A percentile compares a stretch with the other conserved stretches of the same genome.
Conservation (phyloP, 228 moss, liverwort and hornwort species). For the Sphagnum fallax region DNA sequence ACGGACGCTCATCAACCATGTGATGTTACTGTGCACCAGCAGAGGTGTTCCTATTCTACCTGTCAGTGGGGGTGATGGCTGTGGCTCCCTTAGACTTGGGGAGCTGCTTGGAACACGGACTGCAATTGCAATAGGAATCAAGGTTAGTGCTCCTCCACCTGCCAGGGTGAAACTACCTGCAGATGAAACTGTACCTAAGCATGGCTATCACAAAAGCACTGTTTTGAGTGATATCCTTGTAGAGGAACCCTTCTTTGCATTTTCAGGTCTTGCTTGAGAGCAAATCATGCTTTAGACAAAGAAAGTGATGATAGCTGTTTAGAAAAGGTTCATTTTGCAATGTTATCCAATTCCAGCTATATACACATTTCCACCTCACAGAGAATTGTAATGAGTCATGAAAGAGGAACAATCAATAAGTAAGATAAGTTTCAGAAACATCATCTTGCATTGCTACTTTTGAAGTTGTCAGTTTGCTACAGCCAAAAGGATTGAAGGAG, state of each 20-base stretch:
- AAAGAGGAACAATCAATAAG: too few relatives aligned
- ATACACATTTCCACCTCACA: neutral
- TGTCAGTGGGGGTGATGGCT: slow-evolving; percentile 51
- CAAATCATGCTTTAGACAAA: too few relatives aligned
- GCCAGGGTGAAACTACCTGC: neutral
- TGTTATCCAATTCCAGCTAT: neutral
- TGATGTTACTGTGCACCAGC: slow-evolving; percentile 49
- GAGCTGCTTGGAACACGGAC: slow-evolving; percentile 56
- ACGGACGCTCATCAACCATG: slow-evolving; percentile 44
- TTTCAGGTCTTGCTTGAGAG: neutral
- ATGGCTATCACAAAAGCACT: neutral
- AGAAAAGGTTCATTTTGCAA: neutral
- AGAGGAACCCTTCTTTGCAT: neutral
- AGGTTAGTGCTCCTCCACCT: slow-evolving; percentile 21
- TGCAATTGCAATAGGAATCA: slow-evolving; percentile 64
- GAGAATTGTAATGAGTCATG: neutral
- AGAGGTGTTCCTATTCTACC: slow-evolving; percentile 55
- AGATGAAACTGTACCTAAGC: neutral
- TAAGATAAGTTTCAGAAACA: too few relatives aligned
- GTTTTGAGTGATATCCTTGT: neutral
- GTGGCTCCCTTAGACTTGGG: slow-evolving; percentile 64
- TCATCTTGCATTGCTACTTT: too few relatives aligned
- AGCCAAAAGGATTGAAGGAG: neutral
- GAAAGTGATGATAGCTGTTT: too few relatives aligned
- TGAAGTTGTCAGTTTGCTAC: neutral